Percentiles rank a stretch among this genome's conserved stretches.
Evolutionary conservation across 106 monocot species (phyloP).

Genomic region (Dioscorea dumetorum): DNA sequence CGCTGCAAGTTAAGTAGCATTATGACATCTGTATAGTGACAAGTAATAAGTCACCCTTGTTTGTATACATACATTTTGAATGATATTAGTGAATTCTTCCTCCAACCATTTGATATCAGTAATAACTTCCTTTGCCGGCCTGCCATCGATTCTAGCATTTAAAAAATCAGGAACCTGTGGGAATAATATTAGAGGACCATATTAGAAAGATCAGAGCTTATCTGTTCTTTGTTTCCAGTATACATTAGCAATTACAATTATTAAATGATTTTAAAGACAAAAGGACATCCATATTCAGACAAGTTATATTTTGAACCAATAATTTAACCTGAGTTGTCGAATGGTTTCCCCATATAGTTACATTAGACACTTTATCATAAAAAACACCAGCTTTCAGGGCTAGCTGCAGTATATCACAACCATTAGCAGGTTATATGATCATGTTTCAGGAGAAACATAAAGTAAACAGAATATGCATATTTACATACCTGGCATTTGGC

Average conservation of each 20-base stretch:
- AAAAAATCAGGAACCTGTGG: conserved; percentile 92
- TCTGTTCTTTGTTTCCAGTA: no score
- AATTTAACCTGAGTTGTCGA: conserved; percentile 86
- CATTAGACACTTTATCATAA: conserved; percentile 96
- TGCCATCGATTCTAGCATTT: conserved; percentile 87
- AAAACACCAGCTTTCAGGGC: conserved; percentile 94
- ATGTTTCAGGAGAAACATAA: neutral
- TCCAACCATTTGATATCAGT: conserved; percentile 84
- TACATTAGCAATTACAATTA: neutral
- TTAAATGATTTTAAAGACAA: neutral
- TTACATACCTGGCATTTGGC: conserved; percentile 87
- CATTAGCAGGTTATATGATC: neutral
- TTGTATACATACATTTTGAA: conserved; percentile 65
- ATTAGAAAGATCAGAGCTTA: neutral
- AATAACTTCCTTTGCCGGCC: conserved; percentile 84
- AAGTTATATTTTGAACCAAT: conserved; percentile 1
- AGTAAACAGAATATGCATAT: neutral
- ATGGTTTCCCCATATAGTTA: conserved; percentile 99
- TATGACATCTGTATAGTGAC: neutral
- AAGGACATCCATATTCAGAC: neutral
- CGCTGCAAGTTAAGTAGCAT: conserved; percentile 32
- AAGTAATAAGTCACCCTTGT: neutral
- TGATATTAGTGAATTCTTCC: conserved; percentile 73
- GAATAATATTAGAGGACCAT: neutral
- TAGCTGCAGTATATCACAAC: conserved; percentile 36